Evolutionary conservation across 106 monocot species (phyloP).

Genomic region (Dendrobium huoshanense): DNA sequence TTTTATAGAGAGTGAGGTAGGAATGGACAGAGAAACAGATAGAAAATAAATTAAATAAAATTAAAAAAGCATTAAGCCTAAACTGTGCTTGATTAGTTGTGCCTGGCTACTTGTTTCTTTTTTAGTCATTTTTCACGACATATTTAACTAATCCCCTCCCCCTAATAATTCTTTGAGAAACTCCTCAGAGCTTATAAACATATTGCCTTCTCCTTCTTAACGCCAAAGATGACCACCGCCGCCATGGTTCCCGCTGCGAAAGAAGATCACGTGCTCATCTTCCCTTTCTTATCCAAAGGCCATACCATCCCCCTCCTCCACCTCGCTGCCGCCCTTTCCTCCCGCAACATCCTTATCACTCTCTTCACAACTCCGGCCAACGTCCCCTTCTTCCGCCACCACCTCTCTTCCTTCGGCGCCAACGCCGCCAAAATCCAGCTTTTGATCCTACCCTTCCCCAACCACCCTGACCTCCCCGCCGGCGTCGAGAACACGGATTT

Average conservation of each 20-base stretch:
- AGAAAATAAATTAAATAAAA: too few species aligned
- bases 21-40: too few species aligned
- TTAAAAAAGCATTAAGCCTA: too few species aligned
- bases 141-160: too few species aligned
- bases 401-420: background rate
- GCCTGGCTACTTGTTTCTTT: too few species aligned
- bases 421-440: background rate
- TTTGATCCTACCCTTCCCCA: slow-evolving; percentile 15
- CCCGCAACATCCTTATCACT: slow-evolving; percentile 19
- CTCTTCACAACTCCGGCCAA: slow-evolving; percentile 41
- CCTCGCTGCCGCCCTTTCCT: slow-evolving; percentile 19
- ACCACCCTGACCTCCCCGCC: slow-evolving; percentile 5
- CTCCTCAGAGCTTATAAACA: too few species aligned
- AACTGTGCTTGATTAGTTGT: too few species aligned
- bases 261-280: slow-evolving; percentile 11
- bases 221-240: background rate
- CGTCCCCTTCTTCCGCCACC: slow-evolving; percentile 27
- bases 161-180: too few species aligned
- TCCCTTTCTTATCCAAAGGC: slow-evolving; percentile 49
- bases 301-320: slow-evolving; percentile 49
- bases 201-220: too few species aligned
- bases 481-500: slow-evolving; percentile 24
- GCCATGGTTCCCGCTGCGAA: background rate
- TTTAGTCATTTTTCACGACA: too few species aligned
- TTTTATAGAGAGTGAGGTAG: too few species aligned